phyloP scores from a whole-genome alignment of 2,329 filamentous ascomycete species.

The Leptographium wingfieldii region DNA sequence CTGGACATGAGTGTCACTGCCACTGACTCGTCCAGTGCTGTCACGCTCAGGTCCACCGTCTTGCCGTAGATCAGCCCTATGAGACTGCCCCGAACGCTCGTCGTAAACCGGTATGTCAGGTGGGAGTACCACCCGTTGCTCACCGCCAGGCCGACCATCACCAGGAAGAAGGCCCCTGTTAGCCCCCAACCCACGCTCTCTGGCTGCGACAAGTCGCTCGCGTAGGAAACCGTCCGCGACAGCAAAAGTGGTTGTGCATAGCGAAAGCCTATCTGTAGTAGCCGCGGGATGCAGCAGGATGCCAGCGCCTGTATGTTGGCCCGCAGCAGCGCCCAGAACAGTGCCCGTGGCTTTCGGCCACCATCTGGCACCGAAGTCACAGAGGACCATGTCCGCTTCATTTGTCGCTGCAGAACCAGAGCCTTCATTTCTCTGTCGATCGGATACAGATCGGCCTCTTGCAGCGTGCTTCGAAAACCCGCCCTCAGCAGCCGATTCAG shows the following conservation, averaged over 20 bases:
- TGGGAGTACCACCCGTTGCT: background rate
- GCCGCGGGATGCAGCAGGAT: too few species aligned
- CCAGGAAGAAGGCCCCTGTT: background rate
- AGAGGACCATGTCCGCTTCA: too few species aligned
- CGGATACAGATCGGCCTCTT: too few species aligned
- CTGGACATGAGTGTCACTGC: constrained; percentile 19
- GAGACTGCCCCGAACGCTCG: constrained; percentile 15
- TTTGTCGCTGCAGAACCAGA: too few species aligned
- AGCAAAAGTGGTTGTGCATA: background rate
- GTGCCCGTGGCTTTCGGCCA: too few species aligned
- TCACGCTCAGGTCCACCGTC: constrained; percentile 12
- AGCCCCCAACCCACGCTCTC: background rate
- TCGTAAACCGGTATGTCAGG: background rate
- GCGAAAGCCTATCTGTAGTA: background rate
- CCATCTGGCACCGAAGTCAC: too few species aligned
- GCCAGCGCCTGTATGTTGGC: too few species aligned
- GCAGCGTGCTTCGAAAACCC: too few species aligned
- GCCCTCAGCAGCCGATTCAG: too few species aligned
- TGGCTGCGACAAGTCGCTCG: background rate
- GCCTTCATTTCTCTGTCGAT: too few species aligned
- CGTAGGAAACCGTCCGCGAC: background rate
- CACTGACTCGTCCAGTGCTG: constrained; percentile 13
- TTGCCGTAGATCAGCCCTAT: constrained; percentile 20
- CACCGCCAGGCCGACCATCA: too few species aligned
- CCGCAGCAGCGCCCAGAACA: too few species aligned